Evolutionary conservation across 257 asterid genomes (phyloP), one percentile per base, ranked within the genome.

Genomic region (Plantago major): DNA sequence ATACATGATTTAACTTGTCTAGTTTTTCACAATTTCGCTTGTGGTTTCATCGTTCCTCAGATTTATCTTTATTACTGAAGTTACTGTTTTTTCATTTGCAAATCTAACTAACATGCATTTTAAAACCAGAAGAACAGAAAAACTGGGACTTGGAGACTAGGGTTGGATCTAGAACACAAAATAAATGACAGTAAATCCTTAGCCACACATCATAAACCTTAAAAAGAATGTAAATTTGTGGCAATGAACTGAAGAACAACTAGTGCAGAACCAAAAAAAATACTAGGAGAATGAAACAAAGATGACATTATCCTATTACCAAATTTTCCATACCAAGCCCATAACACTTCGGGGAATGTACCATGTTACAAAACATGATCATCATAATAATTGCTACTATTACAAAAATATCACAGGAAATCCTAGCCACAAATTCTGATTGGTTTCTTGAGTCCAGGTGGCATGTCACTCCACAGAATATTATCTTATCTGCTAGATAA

Each of bases 401-500:
- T 33, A 7, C 40, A 67, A 64, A 53, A 64, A 69, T 63, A 71
- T 68, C 76, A 53, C 13, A 81, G 67, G 77, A 81, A 84, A 86
- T 89, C 95, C 22, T 49, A 74, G 67, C 75, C 80, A 71, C 76
- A 76, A 69, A 56, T 14, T 44, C 67, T 83, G 60, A 86, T 89
- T 89, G 95, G 97, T 66, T 64, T 64, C 46, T 45, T 4, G 40
- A 16, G 48, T 79, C 76, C 73, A 83, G 2, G 66, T 76, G 82
- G 80, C 78, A 81, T 46, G 52, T 68, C 70, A 66, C 18, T 72
- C 80, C 83, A 75, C 52, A 45, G 13, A 74, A 54, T 63, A 76
- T 71, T 73, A 90, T 87, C 95, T 82, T 84, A 84, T 87, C 96
- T 82, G 9, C 26, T 19, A 52, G 58, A 16, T 19, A 33, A 59